Evolutionary conservation across 2,329 filamentous ascomycete genomes (phyloP).

Genomic region (Apiospora phragmitis): DNA sequence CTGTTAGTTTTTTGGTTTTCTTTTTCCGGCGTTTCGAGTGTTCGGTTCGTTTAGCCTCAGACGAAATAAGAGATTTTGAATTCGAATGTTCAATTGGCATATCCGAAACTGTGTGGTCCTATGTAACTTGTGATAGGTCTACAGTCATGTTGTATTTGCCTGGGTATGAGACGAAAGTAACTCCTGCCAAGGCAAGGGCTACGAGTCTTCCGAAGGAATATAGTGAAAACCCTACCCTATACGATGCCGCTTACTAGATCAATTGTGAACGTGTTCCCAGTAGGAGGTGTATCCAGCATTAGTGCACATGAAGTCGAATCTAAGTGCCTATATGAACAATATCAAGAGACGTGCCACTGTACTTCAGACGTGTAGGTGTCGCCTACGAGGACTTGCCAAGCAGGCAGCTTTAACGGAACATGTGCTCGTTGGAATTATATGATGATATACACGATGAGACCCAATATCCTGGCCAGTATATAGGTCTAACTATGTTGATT

Average conservation of each 20-base stretch:
- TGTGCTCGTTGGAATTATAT: not conserved
- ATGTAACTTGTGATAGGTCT: not conserved
- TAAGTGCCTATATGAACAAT: not conserved
- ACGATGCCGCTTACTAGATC: not conserved
- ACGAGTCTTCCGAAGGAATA: not conserved
- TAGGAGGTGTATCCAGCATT: not conserved
- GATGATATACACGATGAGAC: not conserved
- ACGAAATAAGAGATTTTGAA: no score
- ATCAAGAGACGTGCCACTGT: not conserved
- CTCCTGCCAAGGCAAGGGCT: not conserved
- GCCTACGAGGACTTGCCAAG: not conserved
- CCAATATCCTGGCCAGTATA: not conserved
- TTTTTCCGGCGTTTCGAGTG: not conserved
- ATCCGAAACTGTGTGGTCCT: not conserved
- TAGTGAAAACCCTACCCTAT: not conserved
- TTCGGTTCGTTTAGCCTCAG: not conserved
- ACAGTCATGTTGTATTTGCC: not conserved
- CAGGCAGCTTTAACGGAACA: not conserved
- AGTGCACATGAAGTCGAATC: not conserved
- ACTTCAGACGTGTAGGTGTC: not conserved
- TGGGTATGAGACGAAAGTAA: not conserved
- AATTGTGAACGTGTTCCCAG: not conserved
- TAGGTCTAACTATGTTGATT: not conserved
- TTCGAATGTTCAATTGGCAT: no score
- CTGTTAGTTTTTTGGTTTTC: no score